These are phyloP conservation scores for Fomitopsis pinicola DNA, from an alignment of 1,284 basidiomycete genomes.

Conservation along the genomic window DNA sequence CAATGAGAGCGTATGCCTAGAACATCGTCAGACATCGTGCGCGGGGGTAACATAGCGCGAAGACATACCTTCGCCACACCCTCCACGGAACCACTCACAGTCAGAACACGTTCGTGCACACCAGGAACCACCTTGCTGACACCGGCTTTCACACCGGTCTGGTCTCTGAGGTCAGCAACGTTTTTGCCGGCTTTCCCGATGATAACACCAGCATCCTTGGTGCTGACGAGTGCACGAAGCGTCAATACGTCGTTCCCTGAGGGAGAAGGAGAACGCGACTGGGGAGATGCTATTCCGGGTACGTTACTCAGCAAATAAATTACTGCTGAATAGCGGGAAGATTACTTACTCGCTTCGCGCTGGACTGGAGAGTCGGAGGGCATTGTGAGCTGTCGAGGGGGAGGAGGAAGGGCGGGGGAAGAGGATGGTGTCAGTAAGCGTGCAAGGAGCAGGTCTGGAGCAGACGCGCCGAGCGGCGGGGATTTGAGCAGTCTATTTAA, in stretches of 20 bases:
- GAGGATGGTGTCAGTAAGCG: constrained; percentile 26
- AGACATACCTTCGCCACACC: constrained; percentile 79
- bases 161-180: constrained; percentile 92
- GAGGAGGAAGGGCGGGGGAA: constrained; percentile 16
- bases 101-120: constrained; percentile 96
- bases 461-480: constrained; percentile 3
- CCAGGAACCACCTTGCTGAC: constrained; percentile 98
- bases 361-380: constrained; percentile 54
- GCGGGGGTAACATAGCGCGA: background rate
- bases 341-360: constrained; percentile 45
- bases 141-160: constrained; percentile 96
- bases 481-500: constrained; percentile 6
- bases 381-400: constrained; percentile 39
- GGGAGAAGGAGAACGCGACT: constrained; percentile 67
- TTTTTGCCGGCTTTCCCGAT: constrained; percentile 97
- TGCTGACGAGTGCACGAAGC: constrained; percentile 89
- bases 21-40: background rate
- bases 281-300: constrained; percentile 30
- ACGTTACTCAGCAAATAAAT: background rate
- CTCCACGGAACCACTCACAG: constrained; percentile 88
- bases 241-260: constrained; percentile 69
- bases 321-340: background rate
- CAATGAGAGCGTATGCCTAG: constrained; percentile 94
- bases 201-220: constrained; percentile 96
- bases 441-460: constrained; percentile 12